Base-by-base conservation (phyloP, 108 stramenopile genomes). In the Fistulifera solaris region DNA sequence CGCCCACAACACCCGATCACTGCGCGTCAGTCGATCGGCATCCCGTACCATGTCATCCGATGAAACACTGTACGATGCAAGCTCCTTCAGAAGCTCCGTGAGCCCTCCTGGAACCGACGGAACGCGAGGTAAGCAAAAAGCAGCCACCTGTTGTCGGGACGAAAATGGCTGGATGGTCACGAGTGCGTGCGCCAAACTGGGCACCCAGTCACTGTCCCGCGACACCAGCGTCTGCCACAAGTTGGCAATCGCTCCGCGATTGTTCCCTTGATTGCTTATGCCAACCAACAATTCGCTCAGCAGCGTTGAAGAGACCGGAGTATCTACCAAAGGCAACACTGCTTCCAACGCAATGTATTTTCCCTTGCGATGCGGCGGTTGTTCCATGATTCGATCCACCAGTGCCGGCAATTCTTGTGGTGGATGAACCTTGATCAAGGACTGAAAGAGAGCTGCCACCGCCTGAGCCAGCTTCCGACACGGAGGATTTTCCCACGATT, bases 401-500 rank as follows among this genome's bases (percentile, higher is more conserved):
- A 83, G 48, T 11, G 56, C 44, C 40, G 64, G 50, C 19, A 58
- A 49, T 35, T 48, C 25, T 26, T 45, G 1, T 22, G 54, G 26
- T 38, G 49, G 42, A n/a, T 73, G 15, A 14, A 73, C 51, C 14
- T 56, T 38, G 11, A 83, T 61, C n/a, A 78, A 12, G 1, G 58
- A 61, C 45, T 70, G 27, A 48, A 83, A 83, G 1, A 83, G 44
- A 15, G 63, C 60, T 6, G 75, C 72, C 42, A 83, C 67, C 10
- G 72, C 75, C 40, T 56, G 62, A 8, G 61, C 76, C 12, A 83
- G 25, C 46, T 67, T 69, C 16, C 76, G 65, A 46, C 59, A 47
- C 1, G 81, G 74, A 31, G 80, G 76, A 56, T 65, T 73, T 38
- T 77, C 76, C 81, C 81, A 83, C 5, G 77, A 62, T 14, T 54